A percentile compares a stretch with the other conserved stretches of the same genome.
Conservation (phyloP, 2,329 filamentous ascomycete species). For the Clonostachys rhizophaga region DNA sequence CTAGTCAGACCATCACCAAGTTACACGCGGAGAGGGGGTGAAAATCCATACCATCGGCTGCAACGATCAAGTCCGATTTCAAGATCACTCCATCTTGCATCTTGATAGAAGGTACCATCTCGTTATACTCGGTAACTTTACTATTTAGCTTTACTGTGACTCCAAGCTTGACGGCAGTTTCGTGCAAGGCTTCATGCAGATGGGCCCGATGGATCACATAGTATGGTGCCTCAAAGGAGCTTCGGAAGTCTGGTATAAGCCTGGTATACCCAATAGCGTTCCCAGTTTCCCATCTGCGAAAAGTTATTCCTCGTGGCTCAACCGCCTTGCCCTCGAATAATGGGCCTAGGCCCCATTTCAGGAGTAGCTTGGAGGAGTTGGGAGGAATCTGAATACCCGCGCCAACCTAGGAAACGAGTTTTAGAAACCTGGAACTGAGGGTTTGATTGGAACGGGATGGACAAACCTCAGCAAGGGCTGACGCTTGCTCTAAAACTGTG, state of each 20-base stretch:
- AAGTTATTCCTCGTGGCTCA: conserved; percentile 14
- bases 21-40: too few relatives aligned
- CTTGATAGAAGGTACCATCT: conserved; percentile 9
- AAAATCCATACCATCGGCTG: conserved; percentile 21
- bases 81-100: conserved; percentile 10
- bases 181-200: conserved; percentile 21
- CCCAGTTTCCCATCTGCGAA: conserved; percentile 20
- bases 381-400: conserved; percentile 24
- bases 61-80: conserved; percentile 23
- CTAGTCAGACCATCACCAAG: too few relatives aligned
- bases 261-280: conserved; percentile 20
- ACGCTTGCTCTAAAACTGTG: conserved; percentile 30
- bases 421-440: background rate
- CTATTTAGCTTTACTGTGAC: conserved; percentile 15
- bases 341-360: conserved; percentile 19
- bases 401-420: conserved; percentile 9
- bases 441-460: background rate
- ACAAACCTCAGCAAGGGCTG: conserved; percentile 28
- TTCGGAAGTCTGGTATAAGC: conserved; percentile 14
- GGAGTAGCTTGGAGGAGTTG: conserved; percentile 20
- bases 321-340: conserved; percentile 10
- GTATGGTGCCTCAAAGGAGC: conserved; percentile 20
- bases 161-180: conserved; percentile 14
- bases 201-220: conserved; percentile 28
- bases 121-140: conserved; percentile 14